Evolutionary conservation across 805 yeast genomes (phyloP), one percentile per base, ranked within the genome.

Genomic region (Kodamaea sagamina): DNA sequence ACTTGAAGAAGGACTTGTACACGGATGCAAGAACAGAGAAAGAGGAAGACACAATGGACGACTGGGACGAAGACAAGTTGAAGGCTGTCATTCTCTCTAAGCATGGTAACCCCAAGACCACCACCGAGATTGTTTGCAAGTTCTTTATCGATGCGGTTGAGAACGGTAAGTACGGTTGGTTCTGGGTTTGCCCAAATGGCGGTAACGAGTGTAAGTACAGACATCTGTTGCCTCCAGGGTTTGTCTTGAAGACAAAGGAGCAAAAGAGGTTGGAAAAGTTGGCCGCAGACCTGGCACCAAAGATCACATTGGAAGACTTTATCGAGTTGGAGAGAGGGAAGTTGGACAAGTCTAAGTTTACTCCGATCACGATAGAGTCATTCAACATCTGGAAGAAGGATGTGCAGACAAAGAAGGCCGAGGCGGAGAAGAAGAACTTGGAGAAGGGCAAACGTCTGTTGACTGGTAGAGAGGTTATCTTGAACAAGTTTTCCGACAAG

Each of bases 111-210:
- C 89, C 84, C 43, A 82, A 82, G 63, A 89, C 97, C 8, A 89
- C 97, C 10, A 93, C 99, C 0, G 97, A 92, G 51, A 93, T 79
- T 53, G 87, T 93, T 38, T 93, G 99, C 78, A 93, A 90, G 64
- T 81, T 65, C 66, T 95, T 93, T 70, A 87, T 93, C 52, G 96
- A 89, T 47, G 98, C 99, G 0, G 97, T 93, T 45, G 99, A 93
- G 62, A 89, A 89, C 59, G 93, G 92, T 46, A 92, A 92, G 62
- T 93, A 93, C 62, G 99, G 99, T 59, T 93, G 99, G 99, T 90
- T 93, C 68, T 93, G 99, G 99, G 75, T 78, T 15, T 93, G 99
- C 72, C 99, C 99, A 19, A 88, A 88, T 54, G 90, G 92, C 31
- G 97, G 96, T 52, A 81, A 85, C 48, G 84, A 80, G 47, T 93